Base-by-base conservation (phyloP, 495 filamentous ascomycete genomes). In the Endocarpon pusillum region DNA sequence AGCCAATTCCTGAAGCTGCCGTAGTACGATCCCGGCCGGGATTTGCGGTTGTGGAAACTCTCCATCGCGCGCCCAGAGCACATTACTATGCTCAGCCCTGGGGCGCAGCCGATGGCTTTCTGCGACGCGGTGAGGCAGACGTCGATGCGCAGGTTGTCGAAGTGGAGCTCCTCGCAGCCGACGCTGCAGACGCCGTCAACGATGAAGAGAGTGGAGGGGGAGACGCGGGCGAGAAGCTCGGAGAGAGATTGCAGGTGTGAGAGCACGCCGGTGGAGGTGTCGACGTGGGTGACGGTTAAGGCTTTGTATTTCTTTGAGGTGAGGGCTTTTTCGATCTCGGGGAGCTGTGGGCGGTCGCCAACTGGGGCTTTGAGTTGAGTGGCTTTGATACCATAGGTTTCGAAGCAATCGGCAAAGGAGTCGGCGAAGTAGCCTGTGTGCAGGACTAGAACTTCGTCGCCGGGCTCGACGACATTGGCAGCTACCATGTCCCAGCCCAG, bases 161-260 rank as follows among this genome's bases (percentile, higher is more conserved):
- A 96, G 16, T 71, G 72, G 43, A 97, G 86, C 57, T 94, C 85
- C 58, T 97, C 89, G 51, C 75, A 84, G 18, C 86, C 89, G 35
- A 94, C 89, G 50, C 80, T 87, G 70, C 89, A 97, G 16, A 97
- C 89, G 32, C 86, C 89, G 52, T 97, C 89, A 33, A 94, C 87
- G 25, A 94, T 64, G 19, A 97, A 56, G 34, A 96, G 66, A 12
- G 89, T 96, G 19, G 91, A 71, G 0, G 89, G 89, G 44, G 80
- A 87, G 42, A 94, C 81, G 24, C 69, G 61, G 50, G 78, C 80
- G 33, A 94, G 79, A 12, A 92, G 55, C 51, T 80, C 78, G 11
- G 83, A 72, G 24, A 97, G 58, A 27, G 69, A 65, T 64, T 91
- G 76, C 43, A 97, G 66, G 41, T 97, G 89, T 46, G 74, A 84